Base-by-base conservation (phyloP, 352 stramenopile species). In the Blastocystis sp. region DNA sequence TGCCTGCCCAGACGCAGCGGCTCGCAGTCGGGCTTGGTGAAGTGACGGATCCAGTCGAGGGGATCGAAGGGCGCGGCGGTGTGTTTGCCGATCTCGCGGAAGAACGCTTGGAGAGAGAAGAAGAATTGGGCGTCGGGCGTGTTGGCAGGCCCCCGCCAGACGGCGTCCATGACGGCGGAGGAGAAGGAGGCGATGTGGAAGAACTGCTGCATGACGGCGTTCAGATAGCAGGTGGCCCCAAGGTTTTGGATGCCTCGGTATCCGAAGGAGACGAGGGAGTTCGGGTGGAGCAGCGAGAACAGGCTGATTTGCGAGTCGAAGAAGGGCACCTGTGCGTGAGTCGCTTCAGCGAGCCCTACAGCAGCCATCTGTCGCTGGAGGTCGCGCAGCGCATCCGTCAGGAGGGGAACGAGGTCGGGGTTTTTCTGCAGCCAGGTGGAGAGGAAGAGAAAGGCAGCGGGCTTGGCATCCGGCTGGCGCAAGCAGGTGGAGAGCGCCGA, bases 221-320 rank as follows among this genome's bases (percentile, higher is more conserved):
- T 92, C 54, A 92, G 66, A 69, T 92, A 92, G 77, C 91, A 92
- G 1, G 91, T 92, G 48, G 87, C 89, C 1, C 91, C 91, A 24
- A 91, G 65, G 66, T 92, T 92, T 40, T 87, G 42, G 11, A 92
- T 57, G 28, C 91, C 91, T 17, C 17, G 10, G 14, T 9, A 28
- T 0, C 10, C 6, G 0, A 11, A 61, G 9, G 19, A 21, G 42
- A 38, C 45, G 28, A 34, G 28, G 42, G 24, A 59, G 34, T 7
- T 17, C 17, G 42, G 14, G 11, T 57, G 66, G 17, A 60, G 42
- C 45, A 61, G 3, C 9, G 14, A 60, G 9, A 28, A 34, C 48
- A 65, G 59, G 10, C 21, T 7, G 59, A 24, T 65, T 7, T 7
- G 21, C 10, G 59, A 24, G 59, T n/a, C 59, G 59, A 38, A 65